These are phyloP conservation scores for Colletotrichum sp. DNA, from an alignment of 2,329 filamentous ascomycete species.

Conservation along the genomic window DNA sequence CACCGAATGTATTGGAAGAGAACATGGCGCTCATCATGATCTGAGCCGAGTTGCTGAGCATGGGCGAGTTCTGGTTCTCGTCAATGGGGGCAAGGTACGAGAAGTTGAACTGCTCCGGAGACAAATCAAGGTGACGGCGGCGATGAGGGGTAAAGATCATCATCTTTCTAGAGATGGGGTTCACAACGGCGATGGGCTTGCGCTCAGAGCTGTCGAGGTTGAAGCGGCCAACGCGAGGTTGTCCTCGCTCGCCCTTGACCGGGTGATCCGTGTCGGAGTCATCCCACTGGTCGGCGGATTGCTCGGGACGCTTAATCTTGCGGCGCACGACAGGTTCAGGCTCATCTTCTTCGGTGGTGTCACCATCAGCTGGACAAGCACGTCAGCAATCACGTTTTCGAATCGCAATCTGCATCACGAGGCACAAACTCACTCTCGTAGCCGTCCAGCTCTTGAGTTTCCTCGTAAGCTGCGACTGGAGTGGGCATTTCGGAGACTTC, in stretches of 20 bases:
- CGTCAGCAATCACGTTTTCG: slow-evolving; percentile 13
- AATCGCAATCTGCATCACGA: neutral
- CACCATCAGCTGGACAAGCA: slow-evolving; percentile 56
- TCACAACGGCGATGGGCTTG: slow-evolving; percentile 64
- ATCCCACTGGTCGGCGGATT: slow-evolving; percentile 36
- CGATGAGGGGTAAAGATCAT: slow-evolving; percentile 66
- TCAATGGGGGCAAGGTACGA: slow-evolving; percentile 42
- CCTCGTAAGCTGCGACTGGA: slow-evolving; percentile 36
- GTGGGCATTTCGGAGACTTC: slow-evolving; percentile 28
- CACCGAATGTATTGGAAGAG: slow-evolving; percentile 58
- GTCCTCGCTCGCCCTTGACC: slow-evolving; percentile 52
- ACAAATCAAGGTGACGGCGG: slow-evolving; percentile 54
- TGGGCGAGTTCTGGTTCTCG: slow-evolving; percentile 52
- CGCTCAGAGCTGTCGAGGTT: slow-evolving; percentile 58
- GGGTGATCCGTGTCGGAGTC: slow-evolving; percentile 56
- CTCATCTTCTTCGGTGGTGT: slow-evolving; percentile 66
- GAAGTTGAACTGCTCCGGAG: slow-evolving; percentile 60
- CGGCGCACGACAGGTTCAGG: slow-evolving; percentile 54
- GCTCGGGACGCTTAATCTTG: slow-evolving; percentile 48
- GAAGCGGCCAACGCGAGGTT: slow-evolving; percentile 60
- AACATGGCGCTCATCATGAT: slow-evolving; percentile 81
- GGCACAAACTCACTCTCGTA: slow-evolving; percentile 61
- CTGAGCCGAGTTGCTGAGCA: slow-evolving; percentile 72
- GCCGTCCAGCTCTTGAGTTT: slow-evolving; percentile 55
- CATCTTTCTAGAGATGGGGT: slow-evolving; percentile 64